Conservation (phyloP, 2,329 filamentous ascomycete species). For the Elsinoe ampelina region DNA sequence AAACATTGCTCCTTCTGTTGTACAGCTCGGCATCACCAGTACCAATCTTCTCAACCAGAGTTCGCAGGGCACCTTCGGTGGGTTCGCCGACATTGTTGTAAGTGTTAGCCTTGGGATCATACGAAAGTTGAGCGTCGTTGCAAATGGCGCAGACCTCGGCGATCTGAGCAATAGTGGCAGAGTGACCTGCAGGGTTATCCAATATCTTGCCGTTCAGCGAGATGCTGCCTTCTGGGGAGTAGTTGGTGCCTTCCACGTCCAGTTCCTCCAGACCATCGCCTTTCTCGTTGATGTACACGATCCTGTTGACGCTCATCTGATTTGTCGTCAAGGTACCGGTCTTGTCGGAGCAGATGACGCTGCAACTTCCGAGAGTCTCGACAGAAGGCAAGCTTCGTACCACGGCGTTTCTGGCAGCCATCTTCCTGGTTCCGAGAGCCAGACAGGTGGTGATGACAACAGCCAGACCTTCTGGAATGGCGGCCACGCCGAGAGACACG, state of each 20-base stretch:
- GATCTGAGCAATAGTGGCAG: slow-evolving; percentile 71
- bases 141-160: slow-evolving; percentile 63
- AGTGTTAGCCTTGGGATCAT: slow-evolving; percentile 63
- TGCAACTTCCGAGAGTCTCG: slow-evolving; percentile 96
- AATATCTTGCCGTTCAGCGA: slow-evolving; percentile 58
- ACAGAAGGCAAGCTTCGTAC: slow-evolving; percentile 94
- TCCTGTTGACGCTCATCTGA: slow-evolving; percentile 96
- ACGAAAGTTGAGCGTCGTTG: slow-evolving; percentile 77
- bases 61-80: slow-evolving; percentile 86
- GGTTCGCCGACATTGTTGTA: slow-evolving; percentile 86
- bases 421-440: slow-evolving; percentile 90
- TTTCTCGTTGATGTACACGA: slow-evolving; percentile 69
- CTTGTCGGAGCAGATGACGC: slow-evolving; percentile 98
- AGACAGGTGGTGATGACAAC: slow-evolving; percentile 99
- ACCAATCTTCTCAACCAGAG: slow-evolving; percentile 88
- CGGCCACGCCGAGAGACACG: slow-evolving; percentile 92
- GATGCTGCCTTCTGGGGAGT: slow-evolving; percentile 72
- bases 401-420: slow-evolving; percentile 97
- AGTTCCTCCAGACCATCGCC: slow-evolving; percentile 73
- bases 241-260: slow-evolving; percentile 86
- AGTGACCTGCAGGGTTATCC: slow-evolving; percentile 59
- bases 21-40: slow-evolving; percentile 59
- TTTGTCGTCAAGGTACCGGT: slow-evolving; percentile 97
- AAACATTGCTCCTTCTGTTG: slow-evolving; percentile 38
- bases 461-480: slow-evolving; percentile 92